Evolutionary conservation across 305 asterid species (phyloP).

Genomic region (Fraxinus floribunda): DNA sequence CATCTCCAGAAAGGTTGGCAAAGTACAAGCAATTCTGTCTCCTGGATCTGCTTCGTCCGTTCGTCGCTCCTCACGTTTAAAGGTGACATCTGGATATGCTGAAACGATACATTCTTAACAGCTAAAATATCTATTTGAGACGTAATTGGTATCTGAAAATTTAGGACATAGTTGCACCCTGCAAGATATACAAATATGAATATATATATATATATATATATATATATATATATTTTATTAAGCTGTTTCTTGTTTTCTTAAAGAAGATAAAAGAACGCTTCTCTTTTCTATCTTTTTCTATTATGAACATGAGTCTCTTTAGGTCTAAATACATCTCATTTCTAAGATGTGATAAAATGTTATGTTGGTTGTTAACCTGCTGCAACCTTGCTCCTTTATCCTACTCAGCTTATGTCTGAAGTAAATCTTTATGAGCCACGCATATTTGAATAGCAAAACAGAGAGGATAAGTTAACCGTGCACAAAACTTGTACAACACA

Average conservation of each 20-base stretch:
- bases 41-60: conserved; percentile 60
- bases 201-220: no score
- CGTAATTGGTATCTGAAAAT: background rate
- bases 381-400: background rate
- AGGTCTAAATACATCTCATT: background rate
- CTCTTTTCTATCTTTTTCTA: background rate
- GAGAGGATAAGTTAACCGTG: background rate
- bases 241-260: background rate
- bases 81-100: conserved; percentile 40
- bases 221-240: background rate
- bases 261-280: background rate
- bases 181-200: background rate
- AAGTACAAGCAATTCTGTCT: conserved; percentile 38
- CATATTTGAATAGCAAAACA: background rate
- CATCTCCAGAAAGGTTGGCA: conserved; percentile 46
- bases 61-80: conserved; percentile 70
- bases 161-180: background rate
- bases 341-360: background rate
- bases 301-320: background rate
- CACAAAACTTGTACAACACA: background rate
- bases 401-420: background rate
- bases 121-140: background rate
- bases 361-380: background rate
- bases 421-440: background rate
- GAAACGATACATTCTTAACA: background rate